phyloP scores from a whole-genome alignment of 352 stramenopile species.

The Pythium oligandrum region DNA sequence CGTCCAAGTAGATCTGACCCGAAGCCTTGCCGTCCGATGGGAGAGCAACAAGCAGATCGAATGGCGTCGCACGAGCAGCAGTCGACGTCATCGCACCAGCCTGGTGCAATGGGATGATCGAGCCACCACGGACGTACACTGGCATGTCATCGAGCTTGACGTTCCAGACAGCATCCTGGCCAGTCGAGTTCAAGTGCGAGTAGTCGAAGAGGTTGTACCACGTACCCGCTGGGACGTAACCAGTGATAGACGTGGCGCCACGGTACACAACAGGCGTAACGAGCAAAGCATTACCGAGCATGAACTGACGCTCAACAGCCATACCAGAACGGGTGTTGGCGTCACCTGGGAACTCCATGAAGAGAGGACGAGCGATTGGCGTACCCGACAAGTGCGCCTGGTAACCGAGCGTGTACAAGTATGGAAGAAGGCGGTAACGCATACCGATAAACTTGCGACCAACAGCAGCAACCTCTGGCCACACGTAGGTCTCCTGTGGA shows the following conservation, averaged over 20 bases:
- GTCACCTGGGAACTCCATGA: slow-evolving; percentile 61
- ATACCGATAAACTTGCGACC: slow-evolving; percentile 58
- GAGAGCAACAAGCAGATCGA: slow-evolving; percentile 46
- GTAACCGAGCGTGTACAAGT: slow-evolving; percentile 76
- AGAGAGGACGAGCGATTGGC: slow-evolving; percentile 49
- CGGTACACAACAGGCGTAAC: slow-evolving; percentile 50
- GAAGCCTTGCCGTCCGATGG: slow-evolving; percentile 14
- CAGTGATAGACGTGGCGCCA: slow-evolving; percentile 33
- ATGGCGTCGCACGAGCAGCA: slow-evolving; percentile 37
- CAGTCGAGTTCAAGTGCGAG: slow-evolving; percentile 23
- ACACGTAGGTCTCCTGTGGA: slow-evolving; percentile 66
- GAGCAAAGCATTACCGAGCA: slow-evolving; percentile 36
- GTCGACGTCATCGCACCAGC: slow-evolving; percentile 33
- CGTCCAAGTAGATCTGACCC: slow-evolving; percentile 52
- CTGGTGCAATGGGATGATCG: slow-evolving; percentile 47
- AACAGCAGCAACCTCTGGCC: slow-evolving; percentile 36
- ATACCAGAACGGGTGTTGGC: slow-evolving; percentile 9
- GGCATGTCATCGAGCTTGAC: slow-evolving; percentile 59
- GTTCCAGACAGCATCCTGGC: slow-evolving; percentile 19
- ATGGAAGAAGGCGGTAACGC: slow-evolving; percentile 72
- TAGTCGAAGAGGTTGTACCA: slow-evolving; percentile 67
- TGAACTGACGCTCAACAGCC: slow-evolving; percentile 42
- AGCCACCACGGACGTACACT: slow-evolving; percentile 44
- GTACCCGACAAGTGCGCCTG: slow-evolving; percentile 34
- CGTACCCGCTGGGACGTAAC: slow-evolving; percentile 34